Conservation (phyloP, 164 flowering plant species). For the Paratinospora sagittata region DNA sequence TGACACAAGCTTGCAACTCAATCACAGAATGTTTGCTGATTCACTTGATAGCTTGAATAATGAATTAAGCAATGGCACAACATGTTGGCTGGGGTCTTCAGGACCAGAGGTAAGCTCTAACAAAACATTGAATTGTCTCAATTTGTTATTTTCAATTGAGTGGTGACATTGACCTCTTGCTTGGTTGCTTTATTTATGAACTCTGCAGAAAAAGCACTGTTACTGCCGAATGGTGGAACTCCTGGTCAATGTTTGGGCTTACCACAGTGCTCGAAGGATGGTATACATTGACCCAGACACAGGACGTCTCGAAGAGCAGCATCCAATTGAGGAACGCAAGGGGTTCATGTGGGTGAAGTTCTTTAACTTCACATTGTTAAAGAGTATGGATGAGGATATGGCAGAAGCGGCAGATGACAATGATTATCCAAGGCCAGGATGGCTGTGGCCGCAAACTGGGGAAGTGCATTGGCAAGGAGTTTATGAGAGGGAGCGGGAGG, state of each 20-base stretch:
- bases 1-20: slow-evolving; percentile 10
- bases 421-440: slow-evolving; percentile 43
- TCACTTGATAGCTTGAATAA: slow-evolving; percentile 62
- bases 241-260: slow-evolving; percentile 93
- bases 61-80: slow-evolving; percentile 29
- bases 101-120: slow-evolving; percentile 51
- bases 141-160: slow-evolving; percentile 3
- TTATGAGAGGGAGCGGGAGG: slow-evolving; percentile 88
- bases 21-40: slow-evolving; percentile 81
- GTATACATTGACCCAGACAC: slow-evolving; percentile 74
- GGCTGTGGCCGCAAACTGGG: slow-evolving; percentile 98
- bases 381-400: slow-evolving; percentile 94
- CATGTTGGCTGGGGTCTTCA: slow-evolving; percentile 65
- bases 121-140: background rate
- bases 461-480: slow-evolving; percentile 92
- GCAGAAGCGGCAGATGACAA: slow-evolving; percentile 93
- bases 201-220: slow-evolving; percentile 69
- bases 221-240: slow-evolving; percentile 84
- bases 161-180: background rate
- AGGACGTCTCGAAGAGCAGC: slow-evolving; percentile 75
- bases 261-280: slow-evolving; percentile 84
- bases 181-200: slow-evolving; percentile 9
- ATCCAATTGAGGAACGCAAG: slow-evolving; percentile 58
- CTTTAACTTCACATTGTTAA: slow-evolving; percentile 68
- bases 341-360: slow-evolving; percentile 76